Conservation (phyloP, 495 filamentous ascomycete species). For the Aspergillus haitiensis region DNA sequence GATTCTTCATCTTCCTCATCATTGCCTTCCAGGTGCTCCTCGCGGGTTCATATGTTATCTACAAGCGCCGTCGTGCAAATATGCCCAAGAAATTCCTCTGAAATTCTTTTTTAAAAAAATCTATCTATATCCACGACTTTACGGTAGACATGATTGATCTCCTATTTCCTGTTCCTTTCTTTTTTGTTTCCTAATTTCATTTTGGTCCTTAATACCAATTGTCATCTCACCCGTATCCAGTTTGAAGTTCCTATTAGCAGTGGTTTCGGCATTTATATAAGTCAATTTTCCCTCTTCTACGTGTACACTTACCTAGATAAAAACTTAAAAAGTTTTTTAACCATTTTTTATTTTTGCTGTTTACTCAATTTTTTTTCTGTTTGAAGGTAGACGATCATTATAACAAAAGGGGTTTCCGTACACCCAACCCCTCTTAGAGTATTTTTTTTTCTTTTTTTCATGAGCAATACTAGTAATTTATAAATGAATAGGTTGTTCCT, state of each 20-base stretch:
- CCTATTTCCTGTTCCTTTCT: neutral
- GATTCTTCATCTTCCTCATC: slow-evolving; percentile 70
- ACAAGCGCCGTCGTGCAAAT: slow-evolving; percentile 74
- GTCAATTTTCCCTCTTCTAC: too few relatives aligned
- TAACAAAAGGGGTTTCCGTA: too few relatives aligned
- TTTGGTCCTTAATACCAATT: neutral
- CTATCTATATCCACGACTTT: neutral
- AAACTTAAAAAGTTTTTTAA: slow-evolving; percentile 2
- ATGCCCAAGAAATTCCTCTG: slow-evolving; percentile 93
- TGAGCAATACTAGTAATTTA: too few relatives aligned
- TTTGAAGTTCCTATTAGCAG: too few relatives aligned
- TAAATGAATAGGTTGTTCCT: too few relatives aligned
- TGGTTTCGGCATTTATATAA: too few relatives aligned
- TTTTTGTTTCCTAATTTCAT: neutral
- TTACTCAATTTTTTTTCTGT: too few relatives aligned
- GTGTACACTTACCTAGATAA: neutral
- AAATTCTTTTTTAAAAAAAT: slow-evolving; percentile 1
- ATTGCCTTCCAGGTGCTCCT: slow-evolving; percentile 74
- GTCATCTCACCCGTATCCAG: too few relatives aligned
- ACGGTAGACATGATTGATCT: slow-evolving; percentile 4
- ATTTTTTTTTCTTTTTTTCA: too few relatives aligned
- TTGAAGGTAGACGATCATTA: too few relatives aligned
- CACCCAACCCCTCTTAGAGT: too few relatives aligned
- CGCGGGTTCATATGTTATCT: slow-evolving; percentile 67
- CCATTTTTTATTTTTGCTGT: neutral